A percentile compares a stretch with the other conserved stretches of the same genome.
Evolutionary conservation across 805 yeast species (phyloP).

Genomic region (Scheffersomyces ergatensis): DNA sequence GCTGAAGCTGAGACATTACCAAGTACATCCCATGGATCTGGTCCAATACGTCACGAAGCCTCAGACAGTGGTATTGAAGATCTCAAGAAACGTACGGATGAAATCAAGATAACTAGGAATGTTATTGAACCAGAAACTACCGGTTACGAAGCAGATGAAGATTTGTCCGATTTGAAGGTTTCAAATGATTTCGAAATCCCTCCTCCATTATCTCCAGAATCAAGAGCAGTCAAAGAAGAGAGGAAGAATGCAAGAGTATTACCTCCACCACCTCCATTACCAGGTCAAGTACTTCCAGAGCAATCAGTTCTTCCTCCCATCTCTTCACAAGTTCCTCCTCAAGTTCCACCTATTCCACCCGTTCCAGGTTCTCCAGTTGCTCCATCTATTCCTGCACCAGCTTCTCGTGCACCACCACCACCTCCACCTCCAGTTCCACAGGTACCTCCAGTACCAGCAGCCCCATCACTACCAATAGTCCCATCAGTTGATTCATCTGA

Average conservation of each 20-base stretch:
- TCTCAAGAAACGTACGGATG: not conserved
- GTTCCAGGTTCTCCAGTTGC: constrained; percentile 1
- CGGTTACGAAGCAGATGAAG: constrained; percentile 73
- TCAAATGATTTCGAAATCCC: not conserved
- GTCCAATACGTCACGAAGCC: not conserved
- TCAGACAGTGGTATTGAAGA: constrained; percentile 8
- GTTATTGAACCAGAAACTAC: constrained; percentile 25
- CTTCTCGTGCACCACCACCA: constrained; percentile 7
- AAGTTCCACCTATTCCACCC: constrained; percentile 8
- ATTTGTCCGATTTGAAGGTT: constrained; percentile 28
- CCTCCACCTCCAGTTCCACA: constrained; percentile 9
- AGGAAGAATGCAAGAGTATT: not conserved
- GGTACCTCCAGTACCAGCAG: constrained; percentile 1
- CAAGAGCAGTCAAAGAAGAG: not conserved
- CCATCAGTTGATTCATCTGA: constrained; percentile 8
- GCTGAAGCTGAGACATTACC: constrained; percentile 1
- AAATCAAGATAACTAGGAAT: constrained; percentile 4
- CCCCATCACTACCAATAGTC: constrained; percentile 6
- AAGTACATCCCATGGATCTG: not conserved
- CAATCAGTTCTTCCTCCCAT: constrained; percentile 7
- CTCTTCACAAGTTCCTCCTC: constrained; percentile 8
- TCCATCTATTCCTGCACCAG: constrained; percentile 5
- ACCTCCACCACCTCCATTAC: constrained; percentile 5
- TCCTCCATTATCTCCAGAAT: not conserved
- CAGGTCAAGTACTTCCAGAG: constrained; percentile 9